Percentiles rank a stretch among this genome's conserved stretches.
Evolutionary conservation across 2,329 filamentous ascomycete genomes (phyloP).

Genomic region (Onygenales sp.): DNA sequence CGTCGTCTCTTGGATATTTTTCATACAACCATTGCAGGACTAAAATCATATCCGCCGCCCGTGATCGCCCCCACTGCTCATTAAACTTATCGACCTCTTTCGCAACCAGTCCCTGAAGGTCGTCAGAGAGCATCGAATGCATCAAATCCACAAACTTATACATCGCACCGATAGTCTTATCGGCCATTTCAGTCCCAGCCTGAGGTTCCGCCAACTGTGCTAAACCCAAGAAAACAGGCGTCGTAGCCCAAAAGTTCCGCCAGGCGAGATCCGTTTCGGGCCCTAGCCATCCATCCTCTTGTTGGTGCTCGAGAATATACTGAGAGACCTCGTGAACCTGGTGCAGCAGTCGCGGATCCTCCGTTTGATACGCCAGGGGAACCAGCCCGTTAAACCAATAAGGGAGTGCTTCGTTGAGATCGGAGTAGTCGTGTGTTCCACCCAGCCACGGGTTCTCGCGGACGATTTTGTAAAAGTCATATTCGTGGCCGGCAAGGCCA

Average conservation of each 20-base stretch:
- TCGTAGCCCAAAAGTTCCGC: constrained; percentile 46
- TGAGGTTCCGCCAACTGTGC: constrained; percentile 42
- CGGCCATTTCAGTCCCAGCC: constrained; percentile 25
- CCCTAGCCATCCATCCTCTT: constrained; percentile 49
- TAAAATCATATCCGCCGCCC: constrained; percentile 37
- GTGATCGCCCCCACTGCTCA: constrained; percentile 29
- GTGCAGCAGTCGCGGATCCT: constrained; percentile 40
- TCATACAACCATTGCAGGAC: constrained; percentile 42
- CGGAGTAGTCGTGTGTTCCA: constrained; percentile 43
- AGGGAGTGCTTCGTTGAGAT: constrained; percentile 45
- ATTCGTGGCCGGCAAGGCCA: constrained; percentile 45
- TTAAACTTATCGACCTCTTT: constrained; percentile 37
- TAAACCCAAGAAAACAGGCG: constrained; percentile 42
- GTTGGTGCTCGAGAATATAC: constrained; percentile 42
- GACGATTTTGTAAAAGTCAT: constrained; percentile 49
- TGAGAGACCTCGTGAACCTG: constrained; percentile 40
- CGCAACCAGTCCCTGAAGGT: constrained; percentile 42
- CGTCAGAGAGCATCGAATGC: constrained; percentile 46
- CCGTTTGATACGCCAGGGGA: constrained; percentile 43
- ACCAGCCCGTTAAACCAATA: constrained; percentile 54
- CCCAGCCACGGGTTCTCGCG: constrained; percentile 44
- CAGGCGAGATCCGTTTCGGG: constrained; percentile 37
- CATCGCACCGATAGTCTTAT: constrained; percentile 40
- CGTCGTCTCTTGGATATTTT: constrained; percentile 29
- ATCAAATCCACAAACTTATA: constrained; percentile 42